A percentile compares a stretch with the other conserved stretches of the same genome.
Conservation (phyloP, 2,329 filamentous ascomycete genomes). For the Elsinoe arachidis region DNA sequence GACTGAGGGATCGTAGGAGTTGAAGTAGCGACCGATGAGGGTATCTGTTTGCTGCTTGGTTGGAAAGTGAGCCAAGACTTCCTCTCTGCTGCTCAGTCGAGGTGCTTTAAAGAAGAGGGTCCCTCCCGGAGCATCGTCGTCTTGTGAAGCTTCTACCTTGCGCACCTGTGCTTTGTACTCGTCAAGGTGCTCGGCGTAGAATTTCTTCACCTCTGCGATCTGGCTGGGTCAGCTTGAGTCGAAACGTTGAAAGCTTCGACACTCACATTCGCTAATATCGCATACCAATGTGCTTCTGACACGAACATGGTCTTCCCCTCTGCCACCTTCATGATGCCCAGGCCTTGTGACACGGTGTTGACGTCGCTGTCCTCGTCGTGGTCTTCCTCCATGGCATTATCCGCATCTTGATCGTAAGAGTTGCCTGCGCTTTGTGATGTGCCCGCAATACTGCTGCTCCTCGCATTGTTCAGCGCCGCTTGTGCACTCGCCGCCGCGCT, state of each 20-base stretch:
- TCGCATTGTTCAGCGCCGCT: conserved; percentile 42
- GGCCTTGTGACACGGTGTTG: conserved; percentile 41
- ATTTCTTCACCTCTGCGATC: conserved; percentile 89
- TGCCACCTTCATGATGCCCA: conserved; percentile 46
- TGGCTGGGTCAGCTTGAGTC: conserved; percentile 25
- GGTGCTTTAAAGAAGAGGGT: conserved; percentile 70
- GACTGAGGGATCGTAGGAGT: conserved; percentile 60
- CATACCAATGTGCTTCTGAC: conserved; percentile 46
- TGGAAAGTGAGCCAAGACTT: conserved; percentile 72
- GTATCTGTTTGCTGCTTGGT: conserved; percentile 74
- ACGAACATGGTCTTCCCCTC: conserved; percentile 41
- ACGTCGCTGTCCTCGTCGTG: conserved; percentile 53
- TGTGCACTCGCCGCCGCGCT: conserved; percentile 48
- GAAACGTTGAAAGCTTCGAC: too few relatives aligned
- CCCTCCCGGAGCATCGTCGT: conserved; percentile 53
- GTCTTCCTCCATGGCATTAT: conserved; percentile 47
- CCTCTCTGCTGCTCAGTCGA: conserved; percentile 60
- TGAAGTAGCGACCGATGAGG: conserved; percentile 83
- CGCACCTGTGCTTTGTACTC: conserved; percentile 76
- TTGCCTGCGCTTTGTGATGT: conserved; percentile 21
- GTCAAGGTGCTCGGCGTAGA: conserved; percentile 77
- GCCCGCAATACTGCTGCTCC: conserved; percentile 28
- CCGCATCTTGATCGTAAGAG: conserved; percentile 37
- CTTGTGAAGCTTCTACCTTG: conserved; percentile 61
- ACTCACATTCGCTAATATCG: conserved; percentile 42